Conservation (phyloP, 805 yeast genomes). For the Debaryomyces castellii region DNA sequence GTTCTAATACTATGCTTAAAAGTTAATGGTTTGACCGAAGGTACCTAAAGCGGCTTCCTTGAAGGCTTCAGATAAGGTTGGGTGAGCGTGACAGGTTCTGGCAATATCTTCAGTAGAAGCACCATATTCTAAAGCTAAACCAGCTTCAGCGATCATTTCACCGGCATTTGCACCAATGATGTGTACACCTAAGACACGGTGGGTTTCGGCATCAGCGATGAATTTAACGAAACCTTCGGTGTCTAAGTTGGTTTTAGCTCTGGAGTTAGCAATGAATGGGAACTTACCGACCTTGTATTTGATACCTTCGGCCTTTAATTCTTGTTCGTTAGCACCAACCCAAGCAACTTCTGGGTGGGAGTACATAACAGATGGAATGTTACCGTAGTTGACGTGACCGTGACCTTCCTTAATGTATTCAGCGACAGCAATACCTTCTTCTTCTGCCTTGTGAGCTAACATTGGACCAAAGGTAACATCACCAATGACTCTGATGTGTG, state of each 20-base stretch:
- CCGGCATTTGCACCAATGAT: constrained; percentile 98
- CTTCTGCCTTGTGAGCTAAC: constrained; percentile 99
- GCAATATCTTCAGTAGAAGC: constrained; percentile 98
- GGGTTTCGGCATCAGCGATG: constrained; percentile 94
- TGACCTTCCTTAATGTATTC: constrained; percentile 91
- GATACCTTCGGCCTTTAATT: constrained; percentile 89
- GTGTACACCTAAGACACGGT: constrained; percentile 94
- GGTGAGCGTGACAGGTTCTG: constrained; percentile 98
- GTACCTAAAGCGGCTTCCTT: constrained; percentile 97
- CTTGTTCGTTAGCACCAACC: constrained; percentile 97
- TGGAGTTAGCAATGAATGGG: constrained; percentile 98
- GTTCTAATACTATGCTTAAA: constrained; percentile 33
- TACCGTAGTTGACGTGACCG: constrained; percentile 98
- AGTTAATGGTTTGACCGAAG: constrained; percentile 88
- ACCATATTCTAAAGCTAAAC: constrained; percentile 96
- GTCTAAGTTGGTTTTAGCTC: constrained; percentile 97
- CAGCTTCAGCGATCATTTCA: constrained; percentile 99
- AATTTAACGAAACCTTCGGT: constrained; percentile 97
- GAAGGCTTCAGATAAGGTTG: constrained; percentile 96
- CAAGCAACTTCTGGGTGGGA: constrained; percentile 99
- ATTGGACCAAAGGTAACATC: constrained; percentile 98
- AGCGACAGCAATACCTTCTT: constrained; percentile 98
- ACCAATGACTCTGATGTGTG: constrained; percentile 96
- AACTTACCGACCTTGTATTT: constrained; percentile 93
- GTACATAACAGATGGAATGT: constrained; percentile 98